phyloP scores from a whole-genome alignment of 306 rosid genomes.

The Coriaria nepalensis region DNA sequence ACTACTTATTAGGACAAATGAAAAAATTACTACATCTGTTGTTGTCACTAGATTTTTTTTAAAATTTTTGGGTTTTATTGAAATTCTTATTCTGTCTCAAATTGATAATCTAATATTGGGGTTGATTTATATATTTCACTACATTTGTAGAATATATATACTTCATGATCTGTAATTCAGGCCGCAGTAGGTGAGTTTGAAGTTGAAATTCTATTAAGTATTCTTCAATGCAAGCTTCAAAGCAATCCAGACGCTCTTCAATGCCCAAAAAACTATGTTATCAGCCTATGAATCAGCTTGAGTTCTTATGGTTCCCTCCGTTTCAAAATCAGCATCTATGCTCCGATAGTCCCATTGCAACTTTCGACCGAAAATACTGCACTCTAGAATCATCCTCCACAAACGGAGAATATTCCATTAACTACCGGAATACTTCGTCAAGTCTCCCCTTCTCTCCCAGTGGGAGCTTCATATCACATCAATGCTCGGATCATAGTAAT shows the following conservation, averaged over 20 bases:
- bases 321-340: conserved; percentile 33
- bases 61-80: no score
- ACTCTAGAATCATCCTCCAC: conserved; percentile 79
- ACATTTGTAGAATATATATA: no score
- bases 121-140: no score
- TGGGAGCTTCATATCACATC: conserved; percentile 61
- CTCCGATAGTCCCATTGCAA: conserved; percentile 23
- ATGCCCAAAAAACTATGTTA: conserved; percentile 42
- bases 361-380: conserved; percentile 36
- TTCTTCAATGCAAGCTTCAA: conserved; percentile 63
- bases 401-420: conserved; percentile 21
- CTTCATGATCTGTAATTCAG: no score
- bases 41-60: no score
- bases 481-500: conserved; percentile 40
- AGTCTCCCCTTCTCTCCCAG: conserved; percentile 56
- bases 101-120: no score
- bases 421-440: conserved; percentile 35
- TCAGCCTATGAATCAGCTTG: conserved; percentile 54
- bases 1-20: no score
- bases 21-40: no score
- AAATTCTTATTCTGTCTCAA: no score
- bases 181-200: no score
- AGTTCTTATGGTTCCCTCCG: conserved; percentile 48
- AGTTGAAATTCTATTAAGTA: not conserved
- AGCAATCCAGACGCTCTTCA: conserved; percentile 44